Base-by-base conservation (phyloP, 192 early-diverging fungal genomes). In the Cetraspora pellucida region DNA sequence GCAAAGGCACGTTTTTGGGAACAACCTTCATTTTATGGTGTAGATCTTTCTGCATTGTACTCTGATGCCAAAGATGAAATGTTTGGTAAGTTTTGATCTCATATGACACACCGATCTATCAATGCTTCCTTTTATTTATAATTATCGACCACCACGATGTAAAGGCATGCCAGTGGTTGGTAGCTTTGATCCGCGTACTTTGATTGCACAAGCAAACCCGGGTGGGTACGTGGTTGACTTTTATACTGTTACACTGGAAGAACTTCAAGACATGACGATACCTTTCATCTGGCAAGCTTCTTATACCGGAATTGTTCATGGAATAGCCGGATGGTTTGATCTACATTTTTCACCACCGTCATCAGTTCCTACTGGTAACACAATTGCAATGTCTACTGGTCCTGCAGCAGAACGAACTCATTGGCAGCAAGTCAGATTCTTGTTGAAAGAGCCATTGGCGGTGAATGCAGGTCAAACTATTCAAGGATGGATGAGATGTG, bases 251-350 rank as follows among this genome's bases (percentile, higher is more conserved):
- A 89, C 91, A 0, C 79, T 94, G 61, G 85, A 87, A 28, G 91
- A 93, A 27, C 81, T 99, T 21, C 85, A 92, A 70, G 92, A 96
- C 80, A 92, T 99, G 57, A 85, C 87, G 9, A 92, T 99, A 21
- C 95, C 95, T 0, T 90, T 98, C 79, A 78, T 81, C 25, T 98
- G 94, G 95, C 83, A 82, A 28, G 81, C 92, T 28, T 84, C 85
- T 61, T 97, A 94, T 72, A 99, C 97, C 0, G 96, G 95, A 2
- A 70, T 97, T 49, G 89, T 96, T 84, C 96, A 97, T 71, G 97
- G 97, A 17, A 89, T 99, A 25, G 96, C 92, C 47, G 95, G 95
- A 47, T 99, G 97, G 97, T 99, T 99, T 77, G 96, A 99, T 82
- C 87, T 99, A 61, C 86, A 82, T 52, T 98, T 90, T 86, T 88